A percentile compares a stretch with the other conserved stretches of the same genome.
These are phyloP conservation scores for Cryphonectria nitschkei DNA, from an alignment of 2,329 filamentous ascomycete species.

Conservation along the genomic window DNA sequence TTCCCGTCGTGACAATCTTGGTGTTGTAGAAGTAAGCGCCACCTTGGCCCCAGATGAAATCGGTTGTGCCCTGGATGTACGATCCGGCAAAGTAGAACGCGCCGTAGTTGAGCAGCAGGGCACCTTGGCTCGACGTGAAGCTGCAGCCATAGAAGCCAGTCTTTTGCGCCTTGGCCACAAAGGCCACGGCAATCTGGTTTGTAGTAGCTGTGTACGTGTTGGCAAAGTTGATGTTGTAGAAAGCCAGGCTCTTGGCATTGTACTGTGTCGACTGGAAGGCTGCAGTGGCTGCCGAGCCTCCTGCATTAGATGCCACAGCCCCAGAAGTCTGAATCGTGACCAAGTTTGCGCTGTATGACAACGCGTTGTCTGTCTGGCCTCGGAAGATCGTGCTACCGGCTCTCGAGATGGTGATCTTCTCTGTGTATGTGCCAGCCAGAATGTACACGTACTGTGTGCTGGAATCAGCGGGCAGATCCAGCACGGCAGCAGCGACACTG, in stretches of 20 bases:
- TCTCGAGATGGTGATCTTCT: slow-evolving; percentile 53
- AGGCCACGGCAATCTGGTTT: slow-evolving; percentile 26
- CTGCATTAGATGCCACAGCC: slow-evolving; percentile 27
- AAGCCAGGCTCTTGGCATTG: slow-evolving; percentile 35
- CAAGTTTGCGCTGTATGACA: slow-evolving; percentile 49
- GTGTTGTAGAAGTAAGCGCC: slow-evolving; percentile 28
- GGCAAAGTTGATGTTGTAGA: slow-evolving; percentile 39
- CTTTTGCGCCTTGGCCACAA: slow-evolving; percentile 20
- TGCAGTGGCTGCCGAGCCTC: slow-evolving; percentile 30
- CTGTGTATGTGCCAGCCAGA: slow-evolving; percentile 54
- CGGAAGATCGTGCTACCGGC: slow-evolving; percentile 50
- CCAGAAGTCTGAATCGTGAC: slow-evolving; percentile 43
- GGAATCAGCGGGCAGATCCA: slow-evolving; percentile 48
- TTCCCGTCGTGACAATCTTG: slow-evolving; percentile 26
- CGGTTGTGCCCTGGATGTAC: slow-evolving; percentile 22
- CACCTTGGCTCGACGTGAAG: slow-evolving; percentile 25
- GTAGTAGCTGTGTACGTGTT: slow-evolving; percentile 26
- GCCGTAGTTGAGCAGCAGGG: slow-evolving; percentile 26
- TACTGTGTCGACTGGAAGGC: slow-evolving; percentile 37
- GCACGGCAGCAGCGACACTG: slow-evolving; percentile 49
- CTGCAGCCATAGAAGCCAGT: slow-evolving; percentile 23
- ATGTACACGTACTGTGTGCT: slow-evolving; percentile 56
- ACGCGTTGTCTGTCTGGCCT: slow-evolving; percentile 49
- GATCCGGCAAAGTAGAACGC: slow-evolving; percentile 24
- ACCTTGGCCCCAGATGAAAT: slow-evolving; percentile 23